Percentiles rank a stretch among this genome's conserved stretches.
phyloP scores from a whole-genome alignment of 345 rosid species.

The Eucalyptus albens region DNA sequence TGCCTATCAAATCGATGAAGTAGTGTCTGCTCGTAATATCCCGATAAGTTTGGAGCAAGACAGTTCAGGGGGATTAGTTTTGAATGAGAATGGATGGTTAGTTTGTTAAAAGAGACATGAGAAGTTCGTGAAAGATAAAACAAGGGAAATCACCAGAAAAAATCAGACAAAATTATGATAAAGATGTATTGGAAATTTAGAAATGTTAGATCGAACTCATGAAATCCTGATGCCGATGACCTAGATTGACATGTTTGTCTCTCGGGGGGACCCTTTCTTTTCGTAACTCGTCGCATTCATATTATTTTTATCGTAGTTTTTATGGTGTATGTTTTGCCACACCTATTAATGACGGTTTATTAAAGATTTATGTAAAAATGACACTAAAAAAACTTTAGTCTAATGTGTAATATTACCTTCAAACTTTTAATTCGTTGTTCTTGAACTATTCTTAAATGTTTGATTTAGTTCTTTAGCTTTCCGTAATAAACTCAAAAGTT shows the following conservation, averaged over 20 bases:
- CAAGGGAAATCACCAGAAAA: background rate
- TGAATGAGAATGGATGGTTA: background rate
- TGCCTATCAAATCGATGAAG: background rate
- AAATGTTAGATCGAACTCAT: background rate
- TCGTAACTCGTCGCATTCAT: background rate
- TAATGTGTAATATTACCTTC: background rate
- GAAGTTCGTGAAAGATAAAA: background rate
- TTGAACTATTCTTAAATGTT: background rate
- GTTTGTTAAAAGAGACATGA: background rate
- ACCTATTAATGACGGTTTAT: background rate
- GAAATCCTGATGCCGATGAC: background rate
- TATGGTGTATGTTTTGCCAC: background rate
- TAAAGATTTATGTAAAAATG: background rate
- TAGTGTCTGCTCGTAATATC: background rate
- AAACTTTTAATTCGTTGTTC: background rate
- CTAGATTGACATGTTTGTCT: background rate
- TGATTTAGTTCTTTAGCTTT: background rate
- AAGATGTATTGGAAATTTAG: background rate
- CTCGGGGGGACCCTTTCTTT: background rate
- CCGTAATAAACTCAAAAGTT: background rate
- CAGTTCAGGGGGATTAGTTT: background rate
- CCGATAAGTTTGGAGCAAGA: background rate
- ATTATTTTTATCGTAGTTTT: background rate
- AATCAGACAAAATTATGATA: background rate
- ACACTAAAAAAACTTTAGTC: background rate